Evolutionary conservation across 495 filamentous ascomycete genomes (phyloP).

Genomic region (Daldinia concentrica): DNA sequence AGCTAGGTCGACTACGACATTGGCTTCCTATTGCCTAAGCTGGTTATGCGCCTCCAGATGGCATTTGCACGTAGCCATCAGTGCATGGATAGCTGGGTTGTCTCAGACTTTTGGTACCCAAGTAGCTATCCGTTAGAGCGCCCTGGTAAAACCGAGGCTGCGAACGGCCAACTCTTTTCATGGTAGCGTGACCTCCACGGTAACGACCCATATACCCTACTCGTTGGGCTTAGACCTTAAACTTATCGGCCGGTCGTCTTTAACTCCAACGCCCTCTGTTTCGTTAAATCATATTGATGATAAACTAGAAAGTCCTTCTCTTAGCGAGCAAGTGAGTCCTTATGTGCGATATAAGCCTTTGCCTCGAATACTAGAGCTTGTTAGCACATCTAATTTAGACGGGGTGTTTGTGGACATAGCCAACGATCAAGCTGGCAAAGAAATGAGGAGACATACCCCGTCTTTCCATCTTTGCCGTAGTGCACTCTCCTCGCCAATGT

Average conservation of each 20-base stretch:
- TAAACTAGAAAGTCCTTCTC: not conserved
- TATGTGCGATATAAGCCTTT: conserved; percentile 16
- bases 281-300: not conserved
- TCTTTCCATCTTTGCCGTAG: conserved; percentile 40
- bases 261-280: not conserved
- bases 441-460: conserved; percentile 26
- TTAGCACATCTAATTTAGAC: conserved; percentile 7
- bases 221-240: too few relatives aligned
- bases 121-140: not conserved
- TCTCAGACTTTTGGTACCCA: not conserved
- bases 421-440: not conserved
- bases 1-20: not conserved
- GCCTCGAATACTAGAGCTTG: conserved; percentile 16
- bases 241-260: too few relatives aligned
- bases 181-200: not conserved
- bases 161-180: not conserved
- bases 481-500: not conserved
- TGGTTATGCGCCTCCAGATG: not conserved
- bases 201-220: not conserved
- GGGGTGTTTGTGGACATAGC: not conserved
- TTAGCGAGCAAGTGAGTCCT: conserved; percentile 6
- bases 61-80: not conserved
- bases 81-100: not conserved
- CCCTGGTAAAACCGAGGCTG: not conserved
- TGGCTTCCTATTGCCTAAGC: not conserved